Evolutionary conservation across 306 rosid genomes (phyloP), one percentile per base, ranked within the genome.

Genomic region (Fragaria iinumae): DNA sequence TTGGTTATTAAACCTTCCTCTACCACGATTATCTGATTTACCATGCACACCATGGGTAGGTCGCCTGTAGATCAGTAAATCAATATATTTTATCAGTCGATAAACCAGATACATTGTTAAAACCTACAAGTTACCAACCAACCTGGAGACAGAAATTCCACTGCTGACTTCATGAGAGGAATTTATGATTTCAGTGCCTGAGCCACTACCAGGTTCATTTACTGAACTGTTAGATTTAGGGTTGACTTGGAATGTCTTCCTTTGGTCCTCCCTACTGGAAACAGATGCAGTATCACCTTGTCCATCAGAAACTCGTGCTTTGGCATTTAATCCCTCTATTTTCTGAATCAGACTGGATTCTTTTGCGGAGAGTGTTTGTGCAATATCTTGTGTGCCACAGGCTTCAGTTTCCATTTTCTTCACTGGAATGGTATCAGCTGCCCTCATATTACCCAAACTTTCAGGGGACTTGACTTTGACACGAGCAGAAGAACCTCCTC

Each of bases 281-380:
- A 84, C 74, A 79, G 88, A 81, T 67, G 89, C 77, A 67, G 47
- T 78, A 86, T 90, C 97, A 76, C 21, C 72, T 25, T 76, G 74
- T 47, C 81, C 84, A 74, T 87, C 89, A 49, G 87, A 80, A 73
- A 83, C 86, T 27, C 98, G 90, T 34, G 89, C 96, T 86, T 90
- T 95, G 77, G 97, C 97, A 90, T 95, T 95, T 80, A 95, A 83
- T 83, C 96, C 93, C 87, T 92, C 96, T 76, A 95, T 90, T 84
- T 90, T 90, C 80, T 84, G 92, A 76, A 95, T 89, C 79, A 95
- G 70, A 79, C 90, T 89, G 78, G 96, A 73, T 80, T 92, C 95
- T 84, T 89, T 94, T 29, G 86, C 68, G 72, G 87, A 86, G 72
- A 32, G 82, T 21, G 86, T 45, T 34, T 81, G 79, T 76, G 83